Percentiles rank a stretch among this genome's conserved stretches.
Conservation (phyloP, 2,329 filamentous ascomycete genomes). For the Botrytis hyacinthi region DNA sequence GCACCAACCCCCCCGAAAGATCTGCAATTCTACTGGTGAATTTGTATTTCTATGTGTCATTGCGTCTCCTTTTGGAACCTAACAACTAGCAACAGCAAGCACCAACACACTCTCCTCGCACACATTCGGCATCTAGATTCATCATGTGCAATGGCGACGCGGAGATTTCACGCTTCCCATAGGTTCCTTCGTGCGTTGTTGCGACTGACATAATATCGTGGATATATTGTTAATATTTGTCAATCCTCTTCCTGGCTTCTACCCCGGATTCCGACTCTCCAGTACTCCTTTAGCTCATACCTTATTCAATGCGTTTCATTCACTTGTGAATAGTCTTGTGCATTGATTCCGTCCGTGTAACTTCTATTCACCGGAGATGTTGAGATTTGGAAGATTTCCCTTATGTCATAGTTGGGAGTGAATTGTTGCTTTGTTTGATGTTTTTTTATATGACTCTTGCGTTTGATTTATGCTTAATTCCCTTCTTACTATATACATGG, state of each 20-base stretch:
- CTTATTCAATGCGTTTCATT: background rate
- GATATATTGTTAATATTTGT: conserved; percentile 2
- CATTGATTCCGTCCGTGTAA: background rate
- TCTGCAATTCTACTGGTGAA: background rate
- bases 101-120: background rate
- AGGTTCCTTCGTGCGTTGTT: background rate
- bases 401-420: conserved; percentile 9
- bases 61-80: background rate
- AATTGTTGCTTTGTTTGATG: background rate
- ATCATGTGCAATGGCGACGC: background rate
- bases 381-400: background rate
- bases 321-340: background rate
- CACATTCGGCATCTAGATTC: conserved; percentile 1
- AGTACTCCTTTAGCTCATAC: background rate
- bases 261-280: conserved; percentile 9
- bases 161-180: background rate
- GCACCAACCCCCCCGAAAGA: background rate
- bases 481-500: background rate
- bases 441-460: background rate
- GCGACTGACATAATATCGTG: background rate
- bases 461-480: background rate
- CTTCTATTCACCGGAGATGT: conserved; percentile 11
- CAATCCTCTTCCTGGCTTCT: background rate
- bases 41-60: conserved; percentile 18
- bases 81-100: background rate